phyloP scores from a whole-genome alignment of 192 early-diverging fungal species.

The Rhizophagus clarus region DNA sequence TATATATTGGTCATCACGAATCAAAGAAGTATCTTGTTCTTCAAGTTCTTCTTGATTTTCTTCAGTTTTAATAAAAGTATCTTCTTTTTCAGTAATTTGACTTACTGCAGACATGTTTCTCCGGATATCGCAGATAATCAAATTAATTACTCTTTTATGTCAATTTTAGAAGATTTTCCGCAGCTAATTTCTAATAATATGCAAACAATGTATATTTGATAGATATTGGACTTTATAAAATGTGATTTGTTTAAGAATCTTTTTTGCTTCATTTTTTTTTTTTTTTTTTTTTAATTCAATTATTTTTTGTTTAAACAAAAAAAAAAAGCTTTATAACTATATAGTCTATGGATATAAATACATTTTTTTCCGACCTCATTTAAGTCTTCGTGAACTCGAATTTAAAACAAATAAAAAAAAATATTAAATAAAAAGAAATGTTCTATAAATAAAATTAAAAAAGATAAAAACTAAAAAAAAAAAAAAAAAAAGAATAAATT shows the following conservation, averaged over 20 bases:
- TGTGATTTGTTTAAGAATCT: too few species aligned
- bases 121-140: too few species aligned
- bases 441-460: not conserved
- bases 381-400: not conserved
- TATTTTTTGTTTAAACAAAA: too few species aligned
- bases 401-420: not conserved
- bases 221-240: too few species aligned
- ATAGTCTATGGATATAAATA: not conserved
- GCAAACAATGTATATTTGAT: too few species aligned
- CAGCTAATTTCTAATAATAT: too few species aligned
- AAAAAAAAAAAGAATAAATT: not conserved
- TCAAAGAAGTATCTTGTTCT: slow-evolving; percentile 25
- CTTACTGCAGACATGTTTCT: not conserved
- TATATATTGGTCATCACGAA: slow-evolving; percentile 65
- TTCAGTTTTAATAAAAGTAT: not conserved
- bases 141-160: too few species aligned
- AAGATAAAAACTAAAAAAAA: not conserved
- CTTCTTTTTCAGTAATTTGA: not conserved
- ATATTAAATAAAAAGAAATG: not conserved
- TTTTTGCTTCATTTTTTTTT: too few species aligned
- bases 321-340: not conserved
- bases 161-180: too few species aligned
- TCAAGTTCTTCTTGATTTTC: not conserved
- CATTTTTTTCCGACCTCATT: not conserved
- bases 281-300: too few species aligned